Evolutionary conservation across 495 filamentous ascomycete species (phyloP).

Genomic region (Niebla homalea): DNA sequence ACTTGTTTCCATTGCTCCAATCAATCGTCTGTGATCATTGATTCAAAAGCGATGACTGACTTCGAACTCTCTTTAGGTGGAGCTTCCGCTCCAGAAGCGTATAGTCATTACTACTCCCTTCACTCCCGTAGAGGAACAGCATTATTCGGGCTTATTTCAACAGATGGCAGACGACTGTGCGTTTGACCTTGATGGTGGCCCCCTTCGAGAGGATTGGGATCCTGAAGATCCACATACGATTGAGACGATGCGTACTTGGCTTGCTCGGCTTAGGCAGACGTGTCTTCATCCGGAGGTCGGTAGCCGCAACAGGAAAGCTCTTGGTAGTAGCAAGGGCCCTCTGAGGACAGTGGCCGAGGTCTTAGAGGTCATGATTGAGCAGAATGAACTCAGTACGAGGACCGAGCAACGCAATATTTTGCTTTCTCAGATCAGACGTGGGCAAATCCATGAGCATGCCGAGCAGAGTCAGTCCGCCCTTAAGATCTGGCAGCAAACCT

Average conservation of each 20-base stretch:
- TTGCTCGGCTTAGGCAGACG: conserved; percentile 61
- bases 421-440: conserved; percentile 45
- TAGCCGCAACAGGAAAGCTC: conserved; percentile 47
- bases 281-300: conserved; percentile 77
- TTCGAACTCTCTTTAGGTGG: conserved; percentile 12
- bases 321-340: conserved; percentile 51
- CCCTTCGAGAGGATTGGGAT: conserved; percentile 46
- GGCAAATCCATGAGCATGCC: conserved; percentile 62
- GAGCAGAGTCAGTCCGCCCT: conserved; percentile 45
- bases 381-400: conserved; percentile 49
- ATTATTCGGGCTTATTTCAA: conserved; percentile 59
- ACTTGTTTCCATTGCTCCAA: conserved; percentile 52
- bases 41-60: neutral
- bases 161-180: conserved; percentile 59
- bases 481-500: conserved; percentile 48
- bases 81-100: conserved; percentile 60
- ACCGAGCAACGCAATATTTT: conserved; percentile 50
- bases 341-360: conserved; percentile 74
- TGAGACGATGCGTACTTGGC: conserved; percentile 57
- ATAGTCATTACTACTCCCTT: conserved; percentile 84
- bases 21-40: too few relatives aligned
- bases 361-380: conserved; percentile 77
- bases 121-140: conserved; percentile 73
- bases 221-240: conserved; percentile 40
- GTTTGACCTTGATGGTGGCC: conserved; percentile 49